A percentile compares a stretch with the other conserved stretches of the same genome.
These are phyloP conservation scores for Aspergillus hiratsukae DNA, from an alignment of 2,329 filamentous ascomycete genomes.

Conservation along the genomic window DNA sequence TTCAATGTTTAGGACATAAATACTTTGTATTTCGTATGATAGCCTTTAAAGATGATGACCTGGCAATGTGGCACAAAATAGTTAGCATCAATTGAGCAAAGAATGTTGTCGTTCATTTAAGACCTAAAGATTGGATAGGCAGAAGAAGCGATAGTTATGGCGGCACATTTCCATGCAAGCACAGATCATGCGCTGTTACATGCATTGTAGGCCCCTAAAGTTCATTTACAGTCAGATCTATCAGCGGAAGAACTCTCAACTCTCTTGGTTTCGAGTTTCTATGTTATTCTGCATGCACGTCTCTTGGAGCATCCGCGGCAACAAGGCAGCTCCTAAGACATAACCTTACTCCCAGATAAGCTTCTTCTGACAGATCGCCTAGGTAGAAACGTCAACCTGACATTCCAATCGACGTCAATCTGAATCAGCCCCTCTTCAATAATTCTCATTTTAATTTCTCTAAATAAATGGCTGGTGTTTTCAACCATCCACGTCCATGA, in stretches of 20 bases:
- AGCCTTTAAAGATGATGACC: background rate
- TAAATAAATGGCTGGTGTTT: background rate
- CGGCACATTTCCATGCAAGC: background rate
- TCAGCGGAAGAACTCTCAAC: background rate
- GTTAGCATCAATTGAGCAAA: background rate
- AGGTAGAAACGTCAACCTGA: background rate
- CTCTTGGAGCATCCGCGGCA: background rate
- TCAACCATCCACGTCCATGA: background rate
- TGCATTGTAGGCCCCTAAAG: background rate
- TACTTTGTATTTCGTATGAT: background rate
- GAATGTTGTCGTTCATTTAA: background rate
- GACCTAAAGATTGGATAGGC: background rate
- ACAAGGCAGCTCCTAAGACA: background rate
- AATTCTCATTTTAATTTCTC: no score
- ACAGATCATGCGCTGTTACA: background rate
- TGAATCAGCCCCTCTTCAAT: background rate
- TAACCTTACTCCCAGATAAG: background rate
- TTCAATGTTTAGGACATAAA: background rate
- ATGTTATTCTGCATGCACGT: background rate
- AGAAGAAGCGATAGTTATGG: background rate
- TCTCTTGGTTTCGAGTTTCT: background rate
- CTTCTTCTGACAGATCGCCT: background rate
- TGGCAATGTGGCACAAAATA: background rate
- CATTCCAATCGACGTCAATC: background rate
- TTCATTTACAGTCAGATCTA: no score